Evolutionary conservation across 1,284 basidiomycete genomes (phyloP).

Genomic region (Calocybe gambosa): DNA sequence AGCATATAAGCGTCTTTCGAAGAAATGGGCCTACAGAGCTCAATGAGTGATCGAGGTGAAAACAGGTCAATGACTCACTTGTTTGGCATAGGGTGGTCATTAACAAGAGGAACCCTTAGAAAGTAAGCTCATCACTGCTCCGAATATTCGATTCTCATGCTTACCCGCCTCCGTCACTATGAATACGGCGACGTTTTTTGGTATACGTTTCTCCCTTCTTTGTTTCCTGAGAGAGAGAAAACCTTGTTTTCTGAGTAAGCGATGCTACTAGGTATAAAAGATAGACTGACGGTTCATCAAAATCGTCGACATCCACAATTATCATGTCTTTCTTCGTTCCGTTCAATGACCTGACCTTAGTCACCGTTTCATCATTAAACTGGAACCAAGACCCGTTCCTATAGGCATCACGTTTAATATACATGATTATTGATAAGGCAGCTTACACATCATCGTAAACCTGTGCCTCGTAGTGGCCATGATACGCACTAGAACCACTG

Average conservation of each 20-base stretch:
- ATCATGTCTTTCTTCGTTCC: constrained; percentile 10
- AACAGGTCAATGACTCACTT: background rate
- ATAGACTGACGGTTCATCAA: constrained; percentile 15
- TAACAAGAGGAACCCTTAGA: background rate
- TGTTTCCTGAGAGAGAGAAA: constrained; percentile 15
- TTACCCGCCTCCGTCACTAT: constrained; percentile 53
- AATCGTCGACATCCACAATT: constrained; percentile 18
- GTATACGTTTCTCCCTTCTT: constrained; percentile 24
- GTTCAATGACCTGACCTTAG: constrained; percentile 51
- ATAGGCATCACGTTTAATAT: constrained; percentile 9
- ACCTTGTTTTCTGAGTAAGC: constrained; percentile 14
- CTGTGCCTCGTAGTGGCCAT: constrained; percentile 90
- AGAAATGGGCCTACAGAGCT: constrained; percentile 28
- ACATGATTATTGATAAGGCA: constrained; percentile 4
- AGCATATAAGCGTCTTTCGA: constrained; percentile 93
- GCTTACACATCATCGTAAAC: constrained; percentile 69
- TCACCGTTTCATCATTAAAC: constrained; percentile 82
- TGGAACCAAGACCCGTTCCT: constrained; percentile 80
- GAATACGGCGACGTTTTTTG: constrained; percentile 44
- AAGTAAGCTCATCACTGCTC: background rate
- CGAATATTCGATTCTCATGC: constrained; percentile 23
- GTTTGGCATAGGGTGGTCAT: background rate
- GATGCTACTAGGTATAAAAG: constrained; percentile 1
- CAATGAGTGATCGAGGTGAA: background rate
- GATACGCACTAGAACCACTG: constrained; percentile 82